Evolutionary conservation across 441 rosid genomes (phyloP).

Genomic region (Arabidopsis hybrid): DNA sequence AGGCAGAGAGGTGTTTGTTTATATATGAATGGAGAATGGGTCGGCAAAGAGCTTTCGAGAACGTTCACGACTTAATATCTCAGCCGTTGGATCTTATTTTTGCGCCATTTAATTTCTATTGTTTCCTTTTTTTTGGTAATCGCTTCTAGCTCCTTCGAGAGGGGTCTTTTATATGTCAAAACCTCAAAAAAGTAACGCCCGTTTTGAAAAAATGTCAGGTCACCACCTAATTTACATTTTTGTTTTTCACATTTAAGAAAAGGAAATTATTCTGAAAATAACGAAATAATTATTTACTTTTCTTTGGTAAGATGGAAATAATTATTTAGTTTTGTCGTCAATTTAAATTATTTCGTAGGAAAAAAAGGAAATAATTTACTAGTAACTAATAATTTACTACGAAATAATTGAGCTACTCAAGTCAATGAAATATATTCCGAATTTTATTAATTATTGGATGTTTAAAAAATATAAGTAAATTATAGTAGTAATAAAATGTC

Average conservation of each 20-base stretch:
- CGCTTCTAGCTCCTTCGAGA: constrained; percentile 44
- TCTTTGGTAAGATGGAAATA: no score
- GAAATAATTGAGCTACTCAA: no score
- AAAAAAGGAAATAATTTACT: no score
- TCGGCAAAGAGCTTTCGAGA: constrained; percentile 40
- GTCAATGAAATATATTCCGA: no score
- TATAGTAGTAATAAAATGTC: no score
- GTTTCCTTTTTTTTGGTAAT: background rate
- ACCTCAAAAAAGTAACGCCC: background rate
- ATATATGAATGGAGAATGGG: background rate
- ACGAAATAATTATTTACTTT: no score
- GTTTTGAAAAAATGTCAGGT: background rate
- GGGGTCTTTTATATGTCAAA: constrained; percentile 15
- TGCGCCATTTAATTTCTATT: background rate
- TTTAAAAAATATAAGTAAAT: no score
- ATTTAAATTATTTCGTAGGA: no score
- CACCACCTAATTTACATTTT: constrained; percentile 3
- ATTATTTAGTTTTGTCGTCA: no score
- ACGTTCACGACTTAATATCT: constrained; percentile 24
- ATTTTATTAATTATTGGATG: no score
- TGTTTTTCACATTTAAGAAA: background rate
- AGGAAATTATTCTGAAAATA: no score
- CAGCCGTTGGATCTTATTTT: constrained; percentile 40
- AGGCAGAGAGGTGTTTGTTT: background rate
- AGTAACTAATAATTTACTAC: no score